These are phyloP conservation scores for Suillus tomentosus DNA, from an alignment of 768 basidiomycete genomes.

Conservation along the genomic window DNA sequence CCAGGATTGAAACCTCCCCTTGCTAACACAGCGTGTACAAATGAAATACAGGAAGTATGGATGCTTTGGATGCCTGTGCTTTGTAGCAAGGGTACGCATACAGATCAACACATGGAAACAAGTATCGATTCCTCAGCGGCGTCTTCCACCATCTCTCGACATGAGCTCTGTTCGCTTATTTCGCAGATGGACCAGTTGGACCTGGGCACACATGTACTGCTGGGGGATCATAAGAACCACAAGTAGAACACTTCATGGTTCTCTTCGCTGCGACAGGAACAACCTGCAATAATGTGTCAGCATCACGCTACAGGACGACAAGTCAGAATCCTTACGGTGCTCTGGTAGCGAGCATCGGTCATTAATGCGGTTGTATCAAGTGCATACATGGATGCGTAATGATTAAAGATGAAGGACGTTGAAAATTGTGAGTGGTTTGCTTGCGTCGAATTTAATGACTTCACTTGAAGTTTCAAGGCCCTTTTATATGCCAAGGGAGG, in stretches of 20 bases:
- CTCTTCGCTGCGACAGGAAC: not conserved
- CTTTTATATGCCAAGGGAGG: conserved; percentile 4
- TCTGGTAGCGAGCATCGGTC: not conserved
- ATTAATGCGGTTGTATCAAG: not conserved
- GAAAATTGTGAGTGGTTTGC: not conserved
- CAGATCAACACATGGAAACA: not conserved
- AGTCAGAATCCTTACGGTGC: not conserved
- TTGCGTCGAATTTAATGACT: not conserved
- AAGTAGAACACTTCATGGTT: conserved; percentile 10
- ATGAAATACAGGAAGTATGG: not conserved
- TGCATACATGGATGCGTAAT: not conserved
- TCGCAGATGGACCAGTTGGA: conserved; percentile 2
- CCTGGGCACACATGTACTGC: conserved; percentile 10
- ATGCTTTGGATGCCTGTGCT: not conserved
- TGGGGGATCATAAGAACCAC: conserved; percentile 7
- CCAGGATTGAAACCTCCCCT: not conserved
- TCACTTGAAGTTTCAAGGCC: not conserved
- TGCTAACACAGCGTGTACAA: not conserved
- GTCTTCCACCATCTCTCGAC: not conserved
- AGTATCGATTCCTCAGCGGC: not conserved
- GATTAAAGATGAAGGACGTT: not conserved
- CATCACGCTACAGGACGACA: not conserved
- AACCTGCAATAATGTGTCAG: not conserved
- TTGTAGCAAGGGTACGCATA: not conserved
- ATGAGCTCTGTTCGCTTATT: not conserved